Conservation (phyloP, 2,329 filamentous ascomycete species). For the Diplodia corticola region DNA sequence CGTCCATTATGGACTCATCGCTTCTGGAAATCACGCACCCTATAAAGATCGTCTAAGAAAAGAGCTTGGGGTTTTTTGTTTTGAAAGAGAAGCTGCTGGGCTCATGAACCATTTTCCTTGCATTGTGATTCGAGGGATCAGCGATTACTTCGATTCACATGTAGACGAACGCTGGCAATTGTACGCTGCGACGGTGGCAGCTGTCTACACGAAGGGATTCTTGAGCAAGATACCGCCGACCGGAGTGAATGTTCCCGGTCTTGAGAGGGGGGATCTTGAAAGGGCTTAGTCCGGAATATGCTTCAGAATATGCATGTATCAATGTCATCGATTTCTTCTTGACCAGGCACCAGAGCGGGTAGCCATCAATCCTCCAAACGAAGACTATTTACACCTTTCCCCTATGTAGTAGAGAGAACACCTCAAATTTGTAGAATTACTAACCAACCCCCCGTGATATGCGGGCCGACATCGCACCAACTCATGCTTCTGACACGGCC, state of each 20-base stretch:
- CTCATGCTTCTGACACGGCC: too few relatives aligned
- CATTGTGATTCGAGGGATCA: slow-evolving; percentile 19
- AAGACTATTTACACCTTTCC: too few relatives aligned
- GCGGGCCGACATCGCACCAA: too few relatives aligned
- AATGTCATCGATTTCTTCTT: too few relatives aligned
- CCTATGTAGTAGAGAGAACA: too few relatives aligned
- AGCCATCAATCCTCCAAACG: too few relatives aligned
- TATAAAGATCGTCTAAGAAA: not conserved
- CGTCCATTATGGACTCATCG: slow-evolving; percentile 31
- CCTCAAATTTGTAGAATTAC: too few relatives aligned
- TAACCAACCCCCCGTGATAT: too few relatives aligned
- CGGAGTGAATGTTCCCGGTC: not conserved
- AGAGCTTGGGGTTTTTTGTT: slow-evolving; percentile 3
- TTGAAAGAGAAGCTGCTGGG: slow-evolving; percentile 24
- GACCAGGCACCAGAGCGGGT: too few relatives aligned
- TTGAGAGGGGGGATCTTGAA: not conserved
- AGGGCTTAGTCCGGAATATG: too few relatives aligned
- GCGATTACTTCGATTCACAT: slow-evolving; percentile 28
- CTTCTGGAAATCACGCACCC: slow-evolving; percentile 27
- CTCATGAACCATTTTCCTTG: slow-evolving; percentile 23
- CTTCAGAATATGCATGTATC: too few relatives aligned
- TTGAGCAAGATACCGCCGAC: not conserved
- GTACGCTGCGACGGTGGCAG: slow-evolving; percentile 33
- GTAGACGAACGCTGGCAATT: slow-evolving; percentile 34
- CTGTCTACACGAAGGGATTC: slow-evolving; percentile 29